A percentile compares a stretch with the other conserved stretches of the same genome.
These are phyloP conservation scores for Lipomyces yamanashiensis DNA, from an alignment of 805 yeast species.

Conservation along the genomic window DNA sequence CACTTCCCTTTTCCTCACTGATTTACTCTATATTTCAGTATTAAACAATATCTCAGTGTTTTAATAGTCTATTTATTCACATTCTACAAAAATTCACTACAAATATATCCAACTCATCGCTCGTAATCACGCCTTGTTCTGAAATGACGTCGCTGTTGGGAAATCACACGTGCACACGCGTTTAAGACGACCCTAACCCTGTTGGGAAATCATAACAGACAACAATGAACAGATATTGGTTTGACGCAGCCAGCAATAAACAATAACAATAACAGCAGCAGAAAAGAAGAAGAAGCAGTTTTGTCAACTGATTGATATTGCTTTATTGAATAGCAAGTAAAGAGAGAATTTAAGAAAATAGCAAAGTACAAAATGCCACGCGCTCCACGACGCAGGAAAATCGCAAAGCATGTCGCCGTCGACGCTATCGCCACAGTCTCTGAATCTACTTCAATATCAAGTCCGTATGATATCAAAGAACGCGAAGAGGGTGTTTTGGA, in stretches of 20 bases:
- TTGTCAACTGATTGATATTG: no score
- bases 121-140: neutral
- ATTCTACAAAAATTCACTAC: no score
- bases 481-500: neutral
- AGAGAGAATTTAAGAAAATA: no score
- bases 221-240: no score
- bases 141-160: constrained; percentile 2
- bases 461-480: neutral
- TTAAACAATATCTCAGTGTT: no score
- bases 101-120: neutral
- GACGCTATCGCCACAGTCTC: neutral
- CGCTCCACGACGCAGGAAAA: constrained; percentile 25
- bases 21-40: no score
- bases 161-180: constrained; percentile 18
- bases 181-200: neutral
- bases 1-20: no score
- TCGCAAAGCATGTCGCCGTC: neutral
- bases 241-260: no score
- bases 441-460: neutral
- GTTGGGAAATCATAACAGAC: constrained; percentile 9
- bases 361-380: constrained; percentile 32
- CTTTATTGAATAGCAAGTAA: no score
- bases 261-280: no score
- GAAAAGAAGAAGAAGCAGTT: no score
- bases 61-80: no score